Evolutionary conservation across 73 alveolate genomes (phyloP).

Genomic region (Stentor roeselii): DNA sequence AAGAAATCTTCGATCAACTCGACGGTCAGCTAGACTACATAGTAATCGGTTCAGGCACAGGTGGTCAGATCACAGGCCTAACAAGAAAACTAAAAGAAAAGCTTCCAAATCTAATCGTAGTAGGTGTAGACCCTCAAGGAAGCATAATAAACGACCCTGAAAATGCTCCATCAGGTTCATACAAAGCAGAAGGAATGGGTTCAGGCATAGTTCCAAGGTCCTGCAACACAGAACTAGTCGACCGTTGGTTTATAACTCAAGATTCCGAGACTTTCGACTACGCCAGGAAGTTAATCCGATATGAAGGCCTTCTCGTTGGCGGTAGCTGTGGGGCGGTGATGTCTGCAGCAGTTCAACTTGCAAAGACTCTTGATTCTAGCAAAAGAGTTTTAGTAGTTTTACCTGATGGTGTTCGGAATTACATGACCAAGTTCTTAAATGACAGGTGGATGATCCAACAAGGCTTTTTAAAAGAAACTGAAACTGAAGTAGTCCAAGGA

Average conservation of each 20-base stretch:
- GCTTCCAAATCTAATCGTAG: constrained; percentile 69
- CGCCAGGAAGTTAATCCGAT: constrained; percentile 68
- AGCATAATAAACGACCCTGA: constrained; percentile 63
- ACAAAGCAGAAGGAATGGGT: constrained; percentile 85
- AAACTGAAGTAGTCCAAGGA: no score
- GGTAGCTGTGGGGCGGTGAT: constrained; percentile 76
- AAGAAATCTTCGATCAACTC: constrained; percentile 87
- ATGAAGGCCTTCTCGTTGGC: constrained; percentile 81
- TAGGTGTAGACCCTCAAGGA: constrained; percentile 95
- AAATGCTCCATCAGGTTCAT: no score
- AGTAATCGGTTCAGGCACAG: constrained; percentile 92
- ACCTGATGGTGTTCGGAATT: constrained; percentile 74
- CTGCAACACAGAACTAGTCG: constrained; percentile 70
- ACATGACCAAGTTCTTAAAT: constrained; percentile 70
- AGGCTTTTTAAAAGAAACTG: no score
- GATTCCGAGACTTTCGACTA: constrained; percentile 62
- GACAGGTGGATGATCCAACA: constrained; percentile 88
- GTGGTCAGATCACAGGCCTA: constrained; percentile 95
- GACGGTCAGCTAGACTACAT: constrained; percentile 87
- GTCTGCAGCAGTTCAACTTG: constrained; percentile 62
- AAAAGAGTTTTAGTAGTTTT: constrained; percentile 62
- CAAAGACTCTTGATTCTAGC: constrained; percentile 48
- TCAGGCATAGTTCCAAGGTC: constrained; percentile 78
- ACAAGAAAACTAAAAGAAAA: constrained; percentile 90
- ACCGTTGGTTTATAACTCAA: constrained; percentile 59